phyloP scores from a whole-genome alignment of 352 stramenopile genomes.

The Thalassiosira sp. region DNA sequence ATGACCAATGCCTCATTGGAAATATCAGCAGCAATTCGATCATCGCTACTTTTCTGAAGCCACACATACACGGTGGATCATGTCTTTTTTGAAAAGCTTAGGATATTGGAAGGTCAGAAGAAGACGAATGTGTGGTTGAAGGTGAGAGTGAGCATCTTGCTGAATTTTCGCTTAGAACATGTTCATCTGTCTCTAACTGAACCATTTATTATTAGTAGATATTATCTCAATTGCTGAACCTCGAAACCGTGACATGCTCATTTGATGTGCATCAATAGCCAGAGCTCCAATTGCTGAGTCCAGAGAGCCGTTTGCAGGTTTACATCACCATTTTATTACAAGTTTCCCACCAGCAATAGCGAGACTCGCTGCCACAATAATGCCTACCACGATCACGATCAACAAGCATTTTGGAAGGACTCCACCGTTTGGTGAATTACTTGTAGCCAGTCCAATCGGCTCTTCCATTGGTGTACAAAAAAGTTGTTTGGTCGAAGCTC shows the following conservation, averaged over 20 bases:
- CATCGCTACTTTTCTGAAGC: too few species aligned
- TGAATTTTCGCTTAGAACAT: too few species aligned
- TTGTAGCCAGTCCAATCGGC: background rate
- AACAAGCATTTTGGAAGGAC: background rate
- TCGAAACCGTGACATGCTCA: too few species aligned
- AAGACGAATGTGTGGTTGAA: constrained; percentile 37
- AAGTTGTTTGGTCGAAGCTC: background rate
- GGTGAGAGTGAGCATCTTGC: too few species aligned
- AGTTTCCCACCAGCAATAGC: background rate
- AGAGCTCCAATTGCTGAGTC: too few species aligned
- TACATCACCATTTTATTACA: background rate
- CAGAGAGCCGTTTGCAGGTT: too few species aligned
- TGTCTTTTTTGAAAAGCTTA: constrained; percentile 58
- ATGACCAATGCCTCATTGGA: constrained; percentile 44
- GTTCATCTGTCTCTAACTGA: too few species aligned
- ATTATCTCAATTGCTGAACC: too few species aligned
- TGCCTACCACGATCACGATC: background rate
- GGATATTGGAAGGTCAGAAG: constrained; percentile 41
- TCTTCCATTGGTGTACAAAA: background rate
- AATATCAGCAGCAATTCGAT: constrained; percentile 44
- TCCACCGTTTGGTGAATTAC: background rate
- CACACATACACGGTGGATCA: constrained; percentile 38
- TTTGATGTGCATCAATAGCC: too few species aligned
- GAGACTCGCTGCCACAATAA: background rate
- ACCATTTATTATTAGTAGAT: too few species aligned